Base-by-base conservation (phyloP, 441 rosid genomes). In the Gossypium trilobum region DNA sequence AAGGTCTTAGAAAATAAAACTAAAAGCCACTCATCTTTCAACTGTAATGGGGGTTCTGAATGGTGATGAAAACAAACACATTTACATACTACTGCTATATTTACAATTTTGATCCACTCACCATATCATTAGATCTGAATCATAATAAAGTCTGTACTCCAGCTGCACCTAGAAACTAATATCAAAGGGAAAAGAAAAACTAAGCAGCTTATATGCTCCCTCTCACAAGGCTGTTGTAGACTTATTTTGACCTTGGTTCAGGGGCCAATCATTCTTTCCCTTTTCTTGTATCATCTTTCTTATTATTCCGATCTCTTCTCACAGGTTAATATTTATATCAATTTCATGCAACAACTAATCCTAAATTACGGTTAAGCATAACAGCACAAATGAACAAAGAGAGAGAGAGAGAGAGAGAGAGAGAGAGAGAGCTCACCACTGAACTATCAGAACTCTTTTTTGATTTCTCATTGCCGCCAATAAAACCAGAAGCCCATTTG, bases 401-500 rank as follows among this genome's bases (percentile, higher is more conserved):
- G 3, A 16, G 3, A 22, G 27, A 1, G 13, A 20, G 27, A 3
- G 13, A 22, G 50, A 59, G 1, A 22, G 36, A 1, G 13, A 22
- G 5, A 22, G 39, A 36, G 31, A 16, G 42, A 36, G 42, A 52
- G 50, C 90, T 82, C 66, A 87, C 96, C 78, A 65, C 39, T 42
- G 46, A 71, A 62, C 72, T 59, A 72, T 80, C 77, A 75, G 16
- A 78, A 64, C 71, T 80, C 80, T 82, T 87, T 83, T 82, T 85
- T 1, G 92, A 79, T 76, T 85, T 86, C 74, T 87, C 87, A 60
- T 73, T 78, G 67, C 93, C 90, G 66, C 97, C 95, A 77, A 96
- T 87, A 33, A 93, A 79, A 73, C 89, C 92, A 78, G 99, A 87
- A 59, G 98, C 99, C 99, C 99, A 96, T 84, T 88, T 96, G 59